Evolutionary conservation across 2,329 filamentous ascomycete species (phyloP).

Genomic region (Penicillium sp.): DNA sequence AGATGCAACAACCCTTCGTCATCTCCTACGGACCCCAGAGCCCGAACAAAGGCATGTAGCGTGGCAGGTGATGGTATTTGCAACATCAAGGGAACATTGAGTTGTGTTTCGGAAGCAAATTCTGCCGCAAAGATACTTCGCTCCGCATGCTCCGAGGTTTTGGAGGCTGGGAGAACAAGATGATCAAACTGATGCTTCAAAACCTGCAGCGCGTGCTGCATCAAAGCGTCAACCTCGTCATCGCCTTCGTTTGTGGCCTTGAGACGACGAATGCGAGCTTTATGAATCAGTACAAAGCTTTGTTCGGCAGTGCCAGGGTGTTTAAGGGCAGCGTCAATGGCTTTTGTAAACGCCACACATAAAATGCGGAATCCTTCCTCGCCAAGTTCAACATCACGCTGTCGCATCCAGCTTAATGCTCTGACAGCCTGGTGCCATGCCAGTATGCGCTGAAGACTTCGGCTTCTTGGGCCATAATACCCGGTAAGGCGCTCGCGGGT

Average conservation of each 20-base stretch:
- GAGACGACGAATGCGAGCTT: conserved; percentile 7
- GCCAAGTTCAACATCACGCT: conserved; percentile 32
- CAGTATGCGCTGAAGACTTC: conserved; percentile 34
- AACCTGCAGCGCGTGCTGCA: conserved; percentile 31
- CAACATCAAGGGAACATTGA: conserved; percentile 33
- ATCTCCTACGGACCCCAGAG: conserved; percentile 43
- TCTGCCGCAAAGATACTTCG: conserved; percentile 16
- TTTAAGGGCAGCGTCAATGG: conserved; percentile 35
- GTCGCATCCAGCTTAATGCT: conserved; percentile 37
- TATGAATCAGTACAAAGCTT: conserved; percentile 28
- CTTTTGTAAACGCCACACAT: conserved; percentile 38
- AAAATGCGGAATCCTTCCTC: conserved; percentile 37
- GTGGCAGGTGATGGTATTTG: conserved; percentile 40
- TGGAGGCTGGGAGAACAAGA: conserved; percentile 34
- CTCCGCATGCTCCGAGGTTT: conserved; percentile 24
- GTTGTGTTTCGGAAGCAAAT: conserved; percentile 11
- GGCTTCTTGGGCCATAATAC: conserved; percentile 20
- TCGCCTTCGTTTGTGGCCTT: conserved; percentile 2
- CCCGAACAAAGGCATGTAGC: conserved; percentile 45
- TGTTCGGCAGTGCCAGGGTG: conserved; percentile 29
- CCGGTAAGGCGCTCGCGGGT: conserved; percentile 23
- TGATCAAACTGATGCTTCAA: conserved; percentile 39
- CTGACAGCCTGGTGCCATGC: conserved; percentile 41
- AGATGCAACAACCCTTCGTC: conserved; percentile 42
- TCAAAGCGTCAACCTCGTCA: conserved; percentile 31